phyloP scores from a whole-genome alignment of 1,284 basidiomycete genomes.

The Thecaphora frezii region DNA sequence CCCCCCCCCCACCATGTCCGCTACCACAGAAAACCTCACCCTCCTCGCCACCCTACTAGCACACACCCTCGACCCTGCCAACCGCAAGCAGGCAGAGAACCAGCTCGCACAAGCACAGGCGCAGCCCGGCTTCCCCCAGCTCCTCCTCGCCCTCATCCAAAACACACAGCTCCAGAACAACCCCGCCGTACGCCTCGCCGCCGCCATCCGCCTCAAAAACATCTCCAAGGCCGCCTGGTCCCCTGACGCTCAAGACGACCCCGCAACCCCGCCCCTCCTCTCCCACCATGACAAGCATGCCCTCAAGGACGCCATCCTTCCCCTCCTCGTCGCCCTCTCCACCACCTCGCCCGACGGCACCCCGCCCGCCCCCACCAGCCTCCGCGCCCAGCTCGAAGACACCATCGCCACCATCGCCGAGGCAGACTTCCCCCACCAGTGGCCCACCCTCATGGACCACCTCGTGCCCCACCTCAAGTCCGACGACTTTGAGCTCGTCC shows the following conservation, averaged over 20 bases:
- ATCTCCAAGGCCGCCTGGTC: conserved; percentile 52
- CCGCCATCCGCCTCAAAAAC: conserved; percentile 58
- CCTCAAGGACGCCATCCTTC: conserved; percentile 72
- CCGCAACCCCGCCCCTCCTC: conserved; percentile 9
- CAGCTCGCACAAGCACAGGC: conserved; percentile 44
- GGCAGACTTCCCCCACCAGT: conserved; percentile 52
- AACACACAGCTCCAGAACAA: conserved; percentile 19
- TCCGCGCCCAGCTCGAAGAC: conserved; percentile 51
- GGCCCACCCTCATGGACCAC: conserved; percentile 50
- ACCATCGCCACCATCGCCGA: conserved; percentile 50
- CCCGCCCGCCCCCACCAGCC: conserved; percentile 37
- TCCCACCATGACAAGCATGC: conserved; percentile 66
- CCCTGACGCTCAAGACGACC: conserved; percentile 26
- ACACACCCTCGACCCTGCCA: conserved; percentile 47
- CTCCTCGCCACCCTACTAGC: conserved; percentile 47
- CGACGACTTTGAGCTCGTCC: conserved; percentile 79
- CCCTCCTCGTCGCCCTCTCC: conserved; percentile 76
- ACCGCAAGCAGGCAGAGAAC: conserved; percentile 45
- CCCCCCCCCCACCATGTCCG: conserved; percentile 9
- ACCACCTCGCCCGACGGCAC: conserved; percentile 17
- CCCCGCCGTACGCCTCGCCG: conserved; percentile 48
- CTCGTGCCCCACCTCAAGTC: conserved; percentile 69
- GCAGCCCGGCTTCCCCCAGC: conserved; percentile 46
- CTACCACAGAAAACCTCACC: conserved; percentile 35
- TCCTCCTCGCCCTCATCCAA: conserved; percentile 51